phyloP scores from a whole-genome alignment of 2,329 filamentous ascomycete genomes.

The Verticillium klebahnii region DNA sequence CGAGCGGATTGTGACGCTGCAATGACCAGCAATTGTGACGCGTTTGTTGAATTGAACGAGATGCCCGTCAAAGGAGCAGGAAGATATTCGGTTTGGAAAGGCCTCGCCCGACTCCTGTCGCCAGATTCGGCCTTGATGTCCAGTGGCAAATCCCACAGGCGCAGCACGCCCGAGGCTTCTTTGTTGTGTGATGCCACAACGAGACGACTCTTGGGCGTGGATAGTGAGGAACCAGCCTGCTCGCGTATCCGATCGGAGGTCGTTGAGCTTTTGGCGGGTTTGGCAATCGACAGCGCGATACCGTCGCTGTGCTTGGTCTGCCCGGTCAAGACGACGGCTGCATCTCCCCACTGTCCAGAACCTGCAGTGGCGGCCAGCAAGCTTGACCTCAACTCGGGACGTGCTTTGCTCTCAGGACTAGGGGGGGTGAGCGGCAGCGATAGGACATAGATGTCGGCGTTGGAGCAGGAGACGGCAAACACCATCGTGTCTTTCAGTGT shows the following conservation, averaged over 20 bases:
- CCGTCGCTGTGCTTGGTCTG: slow-evolving; percentile 49
- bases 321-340: slow-evolving; percentile 47
- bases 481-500: slow-evolving; percentile 54
- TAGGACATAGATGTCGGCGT: slow-evolving; percentile 51
- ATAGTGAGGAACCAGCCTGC: not conserved
- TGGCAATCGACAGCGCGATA: slow-evolving; percentile 49
- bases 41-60: slow-evolving; percentile 56
- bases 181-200: slow-evolving; percentile 57
- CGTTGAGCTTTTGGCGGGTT: slow-evolving; percentile 26
- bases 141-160: slow-evolving; percentile 54
- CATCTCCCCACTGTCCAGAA: slow-evolving; percentile 60
- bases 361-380: slow-evolving; percentile 51
- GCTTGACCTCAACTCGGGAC: slow-evolving; percentile 45
- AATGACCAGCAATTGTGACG: slow-evolving; percentile 54
- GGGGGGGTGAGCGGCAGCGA: slow-evolving; percentile 58
- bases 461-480: slow-evolving; percentile 56
- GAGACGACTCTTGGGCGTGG: slow-evolving; percentile 27
- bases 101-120: slow-evolving; percentile 26
- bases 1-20: slow-evolving; percentile 52
- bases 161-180: slow-evolving; percentile 54
- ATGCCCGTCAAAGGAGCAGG: slow-evolving; percentile 49
- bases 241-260: slow-evolving; percentile 8
- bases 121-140: slow-evolving; percentile 30
- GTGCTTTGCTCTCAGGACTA: slow-evolving; percentile 53
- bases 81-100: slow-evolving; percentile 59